Percentiles rank a stretch among this genome's conserved stretches.
Evolutionary conservation across 768 basidiomycete genomes (phyloP).

Genomic region (Kwoniella shandongensis): DNA sequence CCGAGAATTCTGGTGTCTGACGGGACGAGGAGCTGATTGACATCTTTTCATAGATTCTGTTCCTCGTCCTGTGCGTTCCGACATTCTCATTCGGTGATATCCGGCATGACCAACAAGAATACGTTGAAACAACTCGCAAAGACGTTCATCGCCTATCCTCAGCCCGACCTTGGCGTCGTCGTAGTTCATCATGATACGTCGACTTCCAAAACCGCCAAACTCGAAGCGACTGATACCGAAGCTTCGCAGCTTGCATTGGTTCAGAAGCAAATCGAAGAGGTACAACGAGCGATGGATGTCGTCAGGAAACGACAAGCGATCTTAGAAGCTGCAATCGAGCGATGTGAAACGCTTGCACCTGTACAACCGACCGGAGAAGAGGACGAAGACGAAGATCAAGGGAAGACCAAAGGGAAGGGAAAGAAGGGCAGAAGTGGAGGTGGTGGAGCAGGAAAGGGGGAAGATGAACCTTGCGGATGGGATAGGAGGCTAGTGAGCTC

Average conservation of each 20-base stretch:
- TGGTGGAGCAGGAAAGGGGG: slow-evolving; percentile 8
- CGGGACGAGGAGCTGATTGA: not conserved
- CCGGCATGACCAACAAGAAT: slow-evolving; percentile 32
- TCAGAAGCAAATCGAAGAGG: slow-evolving; percentile 16
- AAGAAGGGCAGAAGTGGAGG: slow-evolving; percentile 2
- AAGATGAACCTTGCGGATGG: slow-evolving; percentile 43
- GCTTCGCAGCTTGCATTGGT: slow-evolving; percentile 6
- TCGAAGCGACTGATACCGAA: not conserved
- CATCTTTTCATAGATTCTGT: slow-evolving; percentile 29
- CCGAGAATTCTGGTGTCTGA: not conserved
- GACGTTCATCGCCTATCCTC: slow-evolving; percentile 29
- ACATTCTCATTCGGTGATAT: slow-evolving; percentile 27
- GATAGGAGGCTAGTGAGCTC: slow-evolving; percentile 25
- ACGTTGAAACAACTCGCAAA: slow-evolving; percentile 28
- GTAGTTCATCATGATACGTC: slow-evolving; percentile 16
- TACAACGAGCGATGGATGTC: slow-evolving; percentile 17
- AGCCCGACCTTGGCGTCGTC: slow-evolving; percentile 19
- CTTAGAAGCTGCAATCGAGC: slow-evolving; percentile 14
- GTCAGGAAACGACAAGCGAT: slow-evolving; percentile 26
- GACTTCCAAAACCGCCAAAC: not conserved
- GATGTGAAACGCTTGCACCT: slow-evolving; percentile 14
- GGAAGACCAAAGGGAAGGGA: slow-evolving; percentile 18
- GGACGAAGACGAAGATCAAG: slow-evolving; percentile 9
- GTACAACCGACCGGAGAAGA: not conserved
- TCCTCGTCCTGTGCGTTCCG: slow-evolving; percentile 33